Evolutionary conservation across 2,329 filamentous ascomycete genomes (phyloP).

Genomic region (Trichoderma sp.): DNA sequence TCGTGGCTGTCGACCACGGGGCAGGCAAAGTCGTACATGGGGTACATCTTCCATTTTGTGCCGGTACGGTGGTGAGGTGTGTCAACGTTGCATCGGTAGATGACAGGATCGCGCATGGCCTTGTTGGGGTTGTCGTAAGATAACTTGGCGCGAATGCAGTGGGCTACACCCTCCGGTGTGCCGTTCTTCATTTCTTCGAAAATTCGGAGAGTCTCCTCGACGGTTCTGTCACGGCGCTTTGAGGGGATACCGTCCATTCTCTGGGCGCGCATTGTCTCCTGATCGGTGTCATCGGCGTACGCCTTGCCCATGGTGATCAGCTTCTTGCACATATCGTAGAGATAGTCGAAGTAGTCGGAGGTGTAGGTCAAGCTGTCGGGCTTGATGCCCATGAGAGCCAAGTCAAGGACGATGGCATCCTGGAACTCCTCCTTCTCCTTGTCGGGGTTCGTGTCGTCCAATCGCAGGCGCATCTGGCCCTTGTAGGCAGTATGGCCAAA

Average conservation of each 20-base stretch:
- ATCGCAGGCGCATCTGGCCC: conserved; percentile 85
- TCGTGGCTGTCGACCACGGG: conserved; percentile 79
- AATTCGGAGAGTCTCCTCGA: conserved; percentile 81
- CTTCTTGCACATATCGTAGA: conserved; percentile 81
- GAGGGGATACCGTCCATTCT: conserved; percentile 83
- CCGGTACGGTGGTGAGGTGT: conserved; percentile 76
- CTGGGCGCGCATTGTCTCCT: conserved; percentile 84
- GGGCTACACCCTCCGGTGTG: conserved; percentile 73
- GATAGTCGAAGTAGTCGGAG: conserved; percentile 90
- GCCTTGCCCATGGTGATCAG: conserved; percentile 86
- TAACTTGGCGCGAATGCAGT: conserved; percentile 95
- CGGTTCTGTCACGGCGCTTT: conserved; percentile 71
- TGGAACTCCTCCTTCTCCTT: conserved; percentile 98
- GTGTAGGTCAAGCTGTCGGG: conserved; percentile 87
- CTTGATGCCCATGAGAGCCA: conserved; percentile 87
- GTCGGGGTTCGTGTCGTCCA: conserved; percentile 95
- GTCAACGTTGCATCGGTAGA: conserved; percentile 83
- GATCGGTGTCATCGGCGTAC: conserved; percentile 92
- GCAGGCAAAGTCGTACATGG: conserved; percentile 84
- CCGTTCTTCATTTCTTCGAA: conserved; percentile 95
- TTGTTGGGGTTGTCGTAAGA: conserved; percentile 92
- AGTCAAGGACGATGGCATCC: conserved; percentile 89
- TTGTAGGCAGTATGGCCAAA: conserved; percentile 93
- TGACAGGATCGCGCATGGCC: conserved; percentile 92
- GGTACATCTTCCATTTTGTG: conserved; percentile 80